Evolutionary conservation across 177 flowering plant species (phyloP).

Genomic region (Viscum album): DNA sequence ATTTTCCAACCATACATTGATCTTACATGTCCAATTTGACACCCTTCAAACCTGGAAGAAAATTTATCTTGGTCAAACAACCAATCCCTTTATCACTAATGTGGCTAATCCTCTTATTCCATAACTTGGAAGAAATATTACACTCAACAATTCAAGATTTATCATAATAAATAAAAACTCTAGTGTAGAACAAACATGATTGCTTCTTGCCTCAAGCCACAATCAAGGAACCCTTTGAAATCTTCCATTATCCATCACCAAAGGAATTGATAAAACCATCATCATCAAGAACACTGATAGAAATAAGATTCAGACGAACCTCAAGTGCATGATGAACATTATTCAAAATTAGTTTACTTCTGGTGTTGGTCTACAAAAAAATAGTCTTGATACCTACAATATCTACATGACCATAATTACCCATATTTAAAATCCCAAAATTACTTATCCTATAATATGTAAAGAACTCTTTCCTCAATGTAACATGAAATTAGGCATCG

Average conservation of each 20-base stretch:
- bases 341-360: conserved; percentile 3
- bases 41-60: background rate
- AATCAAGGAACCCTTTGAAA: background rate
- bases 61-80: conserved; percentile 5
- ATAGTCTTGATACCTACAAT: background rate
- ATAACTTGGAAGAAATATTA: background rate
- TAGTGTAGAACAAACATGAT: conserved; percentile 1
- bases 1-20: conserved; percentile 14
- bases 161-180: too few relatives aligned
- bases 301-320: conserved; percentile 14
- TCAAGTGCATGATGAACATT: conserved; percentile 15
- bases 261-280: background rate
- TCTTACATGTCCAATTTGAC: background rate
- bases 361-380: background rate
- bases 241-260: conserved; percentile 11
- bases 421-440: background rate
- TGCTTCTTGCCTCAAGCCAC: conserved; percentile 7
- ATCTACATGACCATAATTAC: background rate
- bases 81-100: conserved; percentile 18
- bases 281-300: conserved; percentile 13
- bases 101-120: conserved; percentile 22
- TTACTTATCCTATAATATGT: background rate
- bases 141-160: too few relatives aligned
- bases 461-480: background rate
- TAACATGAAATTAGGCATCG: background rate